Evolutionary conservation across 768 basidiomycete genomes (phyloP).

Genomic region (Amanita phalloides): DNA sequence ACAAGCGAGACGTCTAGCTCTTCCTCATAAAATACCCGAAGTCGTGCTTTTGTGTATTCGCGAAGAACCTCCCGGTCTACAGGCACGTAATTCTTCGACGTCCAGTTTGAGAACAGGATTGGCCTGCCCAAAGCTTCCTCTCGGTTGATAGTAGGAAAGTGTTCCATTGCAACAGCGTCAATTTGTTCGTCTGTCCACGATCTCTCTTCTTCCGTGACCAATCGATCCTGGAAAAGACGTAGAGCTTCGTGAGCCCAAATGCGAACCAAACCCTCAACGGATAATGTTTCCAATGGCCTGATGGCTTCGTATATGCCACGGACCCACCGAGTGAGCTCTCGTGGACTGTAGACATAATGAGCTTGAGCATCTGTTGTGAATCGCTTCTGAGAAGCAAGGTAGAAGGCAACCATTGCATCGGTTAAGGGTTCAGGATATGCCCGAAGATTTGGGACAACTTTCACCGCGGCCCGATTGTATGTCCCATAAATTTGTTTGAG

Average conservation of each 20-base stretch:
- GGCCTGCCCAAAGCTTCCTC: slow-evolving; percentile 83
- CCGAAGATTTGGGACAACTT: slow-evolving; percentile 88
- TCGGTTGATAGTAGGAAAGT: slow-evolving; percentile 89
- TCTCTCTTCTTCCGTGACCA: slow-evolving; percentile 88
- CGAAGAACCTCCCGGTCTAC: slow-evolving; percentile 89
- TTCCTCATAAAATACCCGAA: slow-evolving; percentile 98
- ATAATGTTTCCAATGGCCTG: slow-evolving; percentile 83
- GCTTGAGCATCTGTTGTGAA: slow-evolving; percentile 98
- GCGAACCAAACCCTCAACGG: slow-evolving; percentile 90
- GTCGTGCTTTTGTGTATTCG: slow-evolving; percentile 93
- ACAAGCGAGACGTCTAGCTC: slow-evolving; percentile 97
- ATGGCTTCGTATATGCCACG: slow-evolving; percentile 97
- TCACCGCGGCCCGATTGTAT: slow-evolving; percentile 91
- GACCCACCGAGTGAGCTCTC: slow-evolving; percentile 96
- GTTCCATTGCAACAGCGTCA: slow-evolving; percentile 69
- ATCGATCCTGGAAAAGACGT: slow-evolving; percentile 94
- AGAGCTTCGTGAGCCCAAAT: slow-evolving; percentile 98
- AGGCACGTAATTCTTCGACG: slow-evolving; percentile 91
- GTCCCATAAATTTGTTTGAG: slow-evolving; percentile 98
- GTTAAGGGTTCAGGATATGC: slow-evolving; percentile 92
- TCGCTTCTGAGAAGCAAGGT: slow-evolving; percentile 83
- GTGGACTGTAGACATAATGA: slow-evolving; percentile 97
- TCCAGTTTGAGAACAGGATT: slow-evolving; percentile 98
- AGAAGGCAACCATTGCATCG: slow-evolving; percentile 95
- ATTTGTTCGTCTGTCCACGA: slow-evolving; percentile 93